Base-by-base conservation (phyloP, 208 protist genomes). In the Tetramitus jugosus region DNA sequence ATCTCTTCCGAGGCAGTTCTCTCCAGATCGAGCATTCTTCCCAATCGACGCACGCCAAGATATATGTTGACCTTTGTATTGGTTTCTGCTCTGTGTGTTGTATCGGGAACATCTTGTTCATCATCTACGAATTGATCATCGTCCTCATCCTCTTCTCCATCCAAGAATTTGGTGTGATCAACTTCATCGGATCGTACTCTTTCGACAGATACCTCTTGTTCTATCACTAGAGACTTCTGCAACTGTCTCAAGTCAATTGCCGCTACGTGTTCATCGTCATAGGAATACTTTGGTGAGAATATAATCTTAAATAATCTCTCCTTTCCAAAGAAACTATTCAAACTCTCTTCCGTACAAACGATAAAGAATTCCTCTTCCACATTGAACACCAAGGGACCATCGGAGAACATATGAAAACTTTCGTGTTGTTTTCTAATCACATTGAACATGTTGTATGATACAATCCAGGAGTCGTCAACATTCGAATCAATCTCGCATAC, bases 331-430 rank as follows among this genome's bases (percentile, higher is more conserved):
- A 31, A 69, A 37, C 14, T 29, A 14, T n/a, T 45, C 8, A 69
- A 17, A 29, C 31, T 69, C 0, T 69, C 39, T 69, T 33, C 10
- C 7, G 71, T 42, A 14, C 26, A 13, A 2, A 20, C 45, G 10
- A 76, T 35, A 33, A 29, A 64, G 3, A 52, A 23, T 6, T 35
- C 1, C 26, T 52, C 17, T 26, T 76, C 71, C 37, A 43, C 35
- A 26, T 76, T 10, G 43, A 76, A 76, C 1, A 76, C 71, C 14
- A 76, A 40, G 23, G 71, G 71, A 13, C 71, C 71, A 13, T 53
- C 37, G 8, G 26, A 43, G 43, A 76, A 76, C 13, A 76, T 29
- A 43, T 76, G 71, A 56, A 76, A 76, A n/a, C 71, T 76, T 43
- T 76, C 71, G n/a, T 56, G 43, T 64, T 64, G 26, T 4, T 39